Evolutionary conservation across 2,329 filamentous ascomycete species (phyloP).

Genomic region (Penicillium psychrosexuale): DNA sequence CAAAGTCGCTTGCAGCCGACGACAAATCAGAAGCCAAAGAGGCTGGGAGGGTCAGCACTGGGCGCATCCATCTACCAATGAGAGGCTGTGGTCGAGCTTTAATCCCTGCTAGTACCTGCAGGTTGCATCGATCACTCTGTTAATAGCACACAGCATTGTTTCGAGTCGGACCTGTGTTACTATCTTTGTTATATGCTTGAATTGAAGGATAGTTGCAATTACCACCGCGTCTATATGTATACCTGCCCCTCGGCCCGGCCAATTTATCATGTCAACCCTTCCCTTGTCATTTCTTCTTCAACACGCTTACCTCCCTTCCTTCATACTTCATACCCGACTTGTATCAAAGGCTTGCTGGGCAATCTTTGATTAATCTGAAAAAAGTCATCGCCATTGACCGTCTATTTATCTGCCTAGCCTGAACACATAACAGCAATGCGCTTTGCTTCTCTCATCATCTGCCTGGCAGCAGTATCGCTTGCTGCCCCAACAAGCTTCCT

Average conservation of each 20-base stretch:
- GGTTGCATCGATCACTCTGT: slow-evolving; percentile 25
- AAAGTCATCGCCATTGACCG: neutral
- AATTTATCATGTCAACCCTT: slow-evolving; percentile 13
- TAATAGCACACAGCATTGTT: slow-evolving; percentile 29
- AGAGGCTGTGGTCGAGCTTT: slow-evolving; percentile 6
- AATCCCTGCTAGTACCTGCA: slow-evolving; percentile 26
- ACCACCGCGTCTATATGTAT: slow-evolving; percentile 22
- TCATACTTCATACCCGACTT: slow-evolving; percentile 2
- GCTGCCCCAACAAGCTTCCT: slow-evolving; percentile 36
- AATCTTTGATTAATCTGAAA: neutral
- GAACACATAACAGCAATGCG: slow-evolving; percentile 23
- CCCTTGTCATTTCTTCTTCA: slow-evolving; percentile 12
- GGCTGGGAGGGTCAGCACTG: slow-evolving; percentile 13
- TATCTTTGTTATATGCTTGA: slow-evolving; percentile 20
- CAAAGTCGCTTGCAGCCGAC: slow-evolving; percentile 12
- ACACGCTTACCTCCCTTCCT: neutral
- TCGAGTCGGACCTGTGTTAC: slow-evolving; percentile 24
- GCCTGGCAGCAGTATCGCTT: slow-evolving; percentile 31
- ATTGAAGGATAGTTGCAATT: slow-evolving; percentile 9
- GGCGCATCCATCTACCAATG: slow-evolving; percentile 29
- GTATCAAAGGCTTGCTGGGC: slow-evolving; percentile 9
- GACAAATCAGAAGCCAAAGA: slow-evolving; percentile 16
- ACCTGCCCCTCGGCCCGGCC: slow-evolving; percentile 10
- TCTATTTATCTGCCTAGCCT: slow-evolving; percentile 8
- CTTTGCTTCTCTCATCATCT: slow-evolving; percentile 26